Evolutionary conservation across 495 filamentous ascomycete species (phyloP).

Genomic region (Penicillium riverlandense): DNA sequence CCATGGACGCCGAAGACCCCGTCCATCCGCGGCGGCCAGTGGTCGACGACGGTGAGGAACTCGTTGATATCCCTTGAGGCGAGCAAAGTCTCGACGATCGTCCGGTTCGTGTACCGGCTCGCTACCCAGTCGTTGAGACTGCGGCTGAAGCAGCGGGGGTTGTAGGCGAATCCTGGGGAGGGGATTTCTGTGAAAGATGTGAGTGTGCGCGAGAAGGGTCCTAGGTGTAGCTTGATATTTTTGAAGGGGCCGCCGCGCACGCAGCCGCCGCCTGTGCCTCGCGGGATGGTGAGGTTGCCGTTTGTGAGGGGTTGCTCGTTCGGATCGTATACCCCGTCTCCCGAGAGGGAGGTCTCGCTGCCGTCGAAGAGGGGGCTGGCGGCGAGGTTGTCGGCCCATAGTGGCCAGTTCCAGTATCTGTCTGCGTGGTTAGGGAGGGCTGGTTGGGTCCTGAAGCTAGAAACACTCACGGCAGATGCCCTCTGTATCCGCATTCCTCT

Average conservation of each 20-base stretch:
- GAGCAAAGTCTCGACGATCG: conserved; percentile 9
- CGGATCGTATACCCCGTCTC: conserved; percentile 39
- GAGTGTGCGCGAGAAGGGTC: conserved; percentile 32
- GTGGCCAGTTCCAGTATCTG: conserved; percentile 48
- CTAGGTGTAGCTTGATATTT: conserved; percentile 37
- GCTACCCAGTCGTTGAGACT: conserved; percentile 42
- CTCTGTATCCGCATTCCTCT: conserved; percentile 61
- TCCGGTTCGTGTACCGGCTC: conserved; percentile 13
- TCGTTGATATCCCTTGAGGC: conserved; percentile 6
- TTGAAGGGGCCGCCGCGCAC: conserved; percentile 52
- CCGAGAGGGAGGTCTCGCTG: conserved; percentile 31
- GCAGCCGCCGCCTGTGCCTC: conserved; percentile 58
- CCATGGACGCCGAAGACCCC: conserved; percentile 17
- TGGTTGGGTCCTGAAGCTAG: neutral
- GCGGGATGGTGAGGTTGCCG: conserved; percentile 18
- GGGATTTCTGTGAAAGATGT: conserved; percentile 14
- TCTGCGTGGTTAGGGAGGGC: conserved; percentile 9
- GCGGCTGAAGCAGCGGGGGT: conserved; percentile 58
- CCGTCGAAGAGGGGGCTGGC: conserved; percentile 42
- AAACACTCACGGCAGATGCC: conserved; percentile 31
- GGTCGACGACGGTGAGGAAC: conserved; percentile 20
- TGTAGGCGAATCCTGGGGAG: conserved; percentile 29
- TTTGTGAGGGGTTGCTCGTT: conserved; percentile 15
- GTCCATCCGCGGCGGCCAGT: conserved; percentile 8
- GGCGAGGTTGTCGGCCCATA: conserved; percentile 24